Evolutionary conservation across 1,284 basidiomycete genomes (phyloP).

Genomic region (Ceraceosorus guamensis): DNA sequence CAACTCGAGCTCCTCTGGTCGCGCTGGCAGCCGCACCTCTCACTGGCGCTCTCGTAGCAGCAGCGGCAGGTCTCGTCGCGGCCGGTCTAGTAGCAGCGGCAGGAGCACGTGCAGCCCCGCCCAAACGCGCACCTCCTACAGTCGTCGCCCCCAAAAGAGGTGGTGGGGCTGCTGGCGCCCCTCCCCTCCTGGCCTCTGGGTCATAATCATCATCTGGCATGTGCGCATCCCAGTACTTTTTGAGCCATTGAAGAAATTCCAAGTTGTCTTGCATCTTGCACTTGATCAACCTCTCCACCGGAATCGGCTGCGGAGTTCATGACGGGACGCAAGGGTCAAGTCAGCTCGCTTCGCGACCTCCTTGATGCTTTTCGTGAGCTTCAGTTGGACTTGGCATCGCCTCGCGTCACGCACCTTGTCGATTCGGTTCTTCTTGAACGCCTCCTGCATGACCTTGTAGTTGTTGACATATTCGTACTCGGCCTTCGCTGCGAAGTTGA

Average conservation of each 20-base stretch:
- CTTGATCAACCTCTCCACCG: slow-evolving; percentile 82
- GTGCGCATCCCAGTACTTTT: slow-evolving; percentile 90
- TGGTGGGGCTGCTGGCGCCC: slow-evolving; percentile 51
- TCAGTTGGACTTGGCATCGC: no score
- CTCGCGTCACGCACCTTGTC: slow-evolving; percentile 68
- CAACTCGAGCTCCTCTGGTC: slow-evolving; percentile 46
- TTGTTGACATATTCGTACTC: slow-evolving; percentile 94
- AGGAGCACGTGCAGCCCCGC: slow-evolving; percentile 1
- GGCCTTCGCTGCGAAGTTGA: slow-evolving; percentile 54
- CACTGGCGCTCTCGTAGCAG: slow-evolving; percentile 1
- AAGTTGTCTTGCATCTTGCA: slow-evolving; percentile 99
- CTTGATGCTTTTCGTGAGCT: not conserved
- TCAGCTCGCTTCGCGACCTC: not conserved
- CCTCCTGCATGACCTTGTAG: slow-evolving; percentile 79
- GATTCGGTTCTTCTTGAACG: slow-evolving; percentile 60
- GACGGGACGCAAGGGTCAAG: not conserved
- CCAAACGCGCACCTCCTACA: slow-evolving; percentile 24
- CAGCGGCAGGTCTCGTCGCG: slow-evolving; percentile 6
- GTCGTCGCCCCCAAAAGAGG: slow-evolving; percentile 32
- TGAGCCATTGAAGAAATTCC: slow-evolving; percentile 96
- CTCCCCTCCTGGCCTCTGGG: slow-evolving; percentile 69
- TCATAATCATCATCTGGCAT: slow-evolving; percentile 84
- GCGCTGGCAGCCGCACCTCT: not conserved
- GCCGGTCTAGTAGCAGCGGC: slow-evolving; percentile 11
- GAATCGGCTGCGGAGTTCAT: slow-evolving; percentile 65